Percentiles rank a stretch among this genome's conserved stretches.
phyloP scores from a whole-genome alignment of 805 yeast species.

The Lipomyces anomalus region DNA sequence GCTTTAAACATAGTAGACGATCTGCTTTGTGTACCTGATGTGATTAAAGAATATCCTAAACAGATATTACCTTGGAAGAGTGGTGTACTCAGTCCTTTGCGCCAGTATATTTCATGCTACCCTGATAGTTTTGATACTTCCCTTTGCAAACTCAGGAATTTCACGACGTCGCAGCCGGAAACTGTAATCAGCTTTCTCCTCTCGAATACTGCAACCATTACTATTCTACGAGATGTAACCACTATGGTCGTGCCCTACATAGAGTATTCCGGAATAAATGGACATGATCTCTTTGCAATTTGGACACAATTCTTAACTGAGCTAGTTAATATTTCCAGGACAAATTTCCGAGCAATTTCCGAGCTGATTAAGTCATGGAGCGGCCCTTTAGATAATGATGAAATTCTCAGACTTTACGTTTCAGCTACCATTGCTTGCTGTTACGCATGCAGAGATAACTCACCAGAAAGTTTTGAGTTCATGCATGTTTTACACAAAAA shows the following conservation, averaged over 20 bases:
- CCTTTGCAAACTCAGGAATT: slow-evolving; percentile 11
- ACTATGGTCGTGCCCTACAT: slow-evolving; percentile 30
- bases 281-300: slow-evolving; percentile 13
- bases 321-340: slow-evolving; percentile 10
- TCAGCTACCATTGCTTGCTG: slow-evolving; percentile 16
- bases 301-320: slow-evolving; percentile 18
- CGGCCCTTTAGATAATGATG: slow-evolving; percentile 13
- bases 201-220: slow-evolving; percentile 10
- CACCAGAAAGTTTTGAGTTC: slow-evolving; percentile 9
- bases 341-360: slow-evolving; percentile 2
- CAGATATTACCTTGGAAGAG: slow-evolving; percentile 27
- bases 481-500: slow-evolving; percentile 20
- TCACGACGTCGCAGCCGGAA: slow-evolving; percentile 23
- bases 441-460: slow-evolving; percentile 9
- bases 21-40: too few relatives aligned
- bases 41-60: too few relatives aligned
- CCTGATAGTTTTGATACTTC: not conserved
- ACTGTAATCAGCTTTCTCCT: slow-evolving; percentile 23
- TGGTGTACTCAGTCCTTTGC: slow-evolving; percentile 30
- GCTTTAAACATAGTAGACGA: slow-evolving; percentile 20
- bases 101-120: slow-evolving; percentile 20
- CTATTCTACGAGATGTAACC: slow-evolving; percentile 26
- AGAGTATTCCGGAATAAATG: slow-evolving; percentile 24
- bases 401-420: slow-evolving; percentile 24
- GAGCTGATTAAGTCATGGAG: slow-evolving; percentile 13